Evolutionary conservation across 345 rosid genomes (phyloP).

Genomic region (Rhodomyrtus tomentosa): DNA sequence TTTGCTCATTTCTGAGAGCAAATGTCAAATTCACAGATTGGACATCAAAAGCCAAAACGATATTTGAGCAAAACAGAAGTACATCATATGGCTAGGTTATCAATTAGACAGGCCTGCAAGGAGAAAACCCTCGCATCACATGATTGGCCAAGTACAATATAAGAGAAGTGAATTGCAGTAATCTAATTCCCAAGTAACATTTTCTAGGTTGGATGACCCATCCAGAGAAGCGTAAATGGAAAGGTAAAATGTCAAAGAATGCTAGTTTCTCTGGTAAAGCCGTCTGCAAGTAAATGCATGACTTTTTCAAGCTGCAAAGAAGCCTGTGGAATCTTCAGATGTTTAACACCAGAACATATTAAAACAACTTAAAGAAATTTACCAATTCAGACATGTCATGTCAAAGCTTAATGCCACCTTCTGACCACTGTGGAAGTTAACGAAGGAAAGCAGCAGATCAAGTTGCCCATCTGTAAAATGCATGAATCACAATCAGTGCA

Average conservation of each 20-base stretch:
- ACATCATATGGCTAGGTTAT: neutral
- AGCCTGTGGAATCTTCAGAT: neutral
- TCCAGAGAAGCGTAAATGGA: neutral
- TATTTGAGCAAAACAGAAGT: neutral
- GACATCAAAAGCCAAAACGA: neutral
- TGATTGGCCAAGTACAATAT: neutral
- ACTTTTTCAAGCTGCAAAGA: neutral
- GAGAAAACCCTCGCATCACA: neutral
- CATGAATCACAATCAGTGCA: neutral
- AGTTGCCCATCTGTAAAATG: conserved; percentile 56
- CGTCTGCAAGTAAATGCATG: neutral
- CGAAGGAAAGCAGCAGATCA: conserved; percentile 49
- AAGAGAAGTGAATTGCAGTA: neutral
- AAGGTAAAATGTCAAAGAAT: neutral
- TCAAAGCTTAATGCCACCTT: conserved; percentile 47
- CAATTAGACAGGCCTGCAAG: neutral
- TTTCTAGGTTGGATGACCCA: neutral
- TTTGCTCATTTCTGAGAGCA: neutral
- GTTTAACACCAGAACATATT: neutral
- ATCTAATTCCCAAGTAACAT: neutral
- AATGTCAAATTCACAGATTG: neutral
- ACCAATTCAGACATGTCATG: conserved; percentile 61
- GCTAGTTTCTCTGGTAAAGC: neutral
- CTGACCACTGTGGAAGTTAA: conserved; percentile 28
- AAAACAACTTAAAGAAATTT: conserved; percentile 2